phyloP scores from a whole-genome alignment of 345 rosid species.

The Anastatica hierochuntica region DNA sequence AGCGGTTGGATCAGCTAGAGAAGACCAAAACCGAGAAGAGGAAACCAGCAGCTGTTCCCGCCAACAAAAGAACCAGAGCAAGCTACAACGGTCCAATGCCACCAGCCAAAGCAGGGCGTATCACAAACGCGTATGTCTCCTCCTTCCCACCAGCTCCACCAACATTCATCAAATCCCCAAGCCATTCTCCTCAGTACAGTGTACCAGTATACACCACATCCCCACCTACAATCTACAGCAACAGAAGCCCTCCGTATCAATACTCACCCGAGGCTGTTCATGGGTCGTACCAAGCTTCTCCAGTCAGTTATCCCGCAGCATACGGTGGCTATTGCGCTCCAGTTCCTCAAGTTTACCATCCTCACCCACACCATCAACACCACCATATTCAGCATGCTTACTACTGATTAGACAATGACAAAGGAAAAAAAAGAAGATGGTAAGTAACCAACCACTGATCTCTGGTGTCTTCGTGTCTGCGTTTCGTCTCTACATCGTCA shows the following conservation, averaged over 20 bases:
- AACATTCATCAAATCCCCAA: conserved; percentile 62
- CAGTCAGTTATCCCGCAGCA: conserved; percentile 17
- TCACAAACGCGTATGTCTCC: conserved; percentile 84
- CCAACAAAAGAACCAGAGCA: conserved; percentile 86
- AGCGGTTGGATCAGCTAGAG: conserved; percentile 96
- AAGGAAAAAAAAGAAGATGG: conserved; percentile 5
- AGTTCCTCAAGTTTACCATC: conserved; percentile 24
- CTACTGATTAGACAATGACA: conserved; percentile 21
- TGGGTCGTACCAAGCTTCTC: conserved; percentile 26
- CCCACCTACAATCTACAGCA: conserved; percentile 36
- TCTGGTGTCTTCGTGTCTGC: neutral
- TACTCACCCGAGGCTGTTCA: conserved; percentile 27
- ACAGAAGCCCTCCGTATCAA: conserved; percentile 25
- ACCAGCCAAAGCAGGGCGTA: conserved; percentile 97
- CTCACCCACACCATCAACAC: conserved; percentile 24
- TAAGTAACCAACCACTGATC: conserved; percentile 22
- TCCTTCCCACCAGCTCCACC: conserved; percentile 42
- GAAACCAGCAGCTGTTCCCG: conserved; percentile 70
- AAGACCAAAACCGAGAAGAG: conserved; percentile 87
- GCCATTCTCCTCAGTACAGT: conserved; percentile 74
- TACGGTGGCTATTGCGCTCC: conserved; percentile 31
- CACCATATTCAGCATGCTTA: conserved; percentile 22
- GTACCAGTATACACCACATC: conserved; percentile 44
- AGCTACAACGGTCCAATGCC: conserved; percentile 95
- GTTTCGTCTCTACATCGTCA: conserved; percentile 4